These are phyloP conservation scores for Xylaria sp. DNA, from an alignment of 2,329 filamentous ascomycete species.

Conservation along the genomic window DNA sequence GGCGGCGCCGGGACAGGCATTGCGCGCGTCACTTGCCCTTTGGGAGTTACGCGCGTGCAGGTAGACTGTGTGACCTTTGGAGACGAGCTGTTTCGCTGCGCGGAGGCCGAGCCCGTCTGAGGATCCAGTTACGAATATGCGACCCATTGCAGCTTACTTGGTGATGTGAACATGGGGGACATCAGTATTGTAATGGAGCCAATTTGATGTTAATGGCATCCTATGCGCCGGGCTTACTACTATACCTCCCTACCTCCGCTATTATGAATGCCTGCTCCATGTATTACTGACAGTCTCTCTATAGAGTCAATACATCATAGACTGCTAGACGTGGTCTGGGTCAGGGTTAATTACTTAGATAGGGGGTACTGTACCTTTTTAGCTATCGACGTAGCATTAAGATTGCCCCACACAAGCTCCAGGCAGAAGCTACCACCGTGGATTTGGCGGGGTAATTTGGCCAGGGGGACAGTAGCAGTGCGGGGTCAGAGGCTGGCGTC, in stretches of 20 bases:
- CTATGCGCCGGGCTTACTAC: too few species aligned
- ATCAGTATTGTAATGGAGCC: too few species aligned
- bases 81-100: slow-evolving; percentile 55
- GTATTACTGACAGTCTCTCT: too few species aligned
- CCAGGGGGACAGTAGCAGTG: too few species aligned
- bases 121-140: slow-evolving; percentile 57
- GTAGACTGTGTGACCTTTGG: slow-evolving; percentile 60
- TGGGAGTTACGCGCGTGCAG: slow-evolving; percentile 61
- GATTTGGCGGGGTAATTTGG: background rate
- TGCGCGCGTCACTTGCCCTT: slow-evolving; percentile 54
- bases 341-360: too few species aligned
- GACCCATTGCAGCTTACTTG: slow-evolving; percentile 7
- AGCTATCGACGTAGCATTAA: background rate
- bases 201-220: too few species aligned
- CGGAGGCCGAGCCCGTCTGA: slow-evolving; percentile 61
- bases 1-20: slow-evolving; percentile 56
- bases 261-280: too few species aligned
- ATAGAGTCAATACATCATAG: too few species aligned
- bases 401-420: slow-evolving; percentile 13
- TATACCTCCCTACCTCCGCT: too few species aligned
- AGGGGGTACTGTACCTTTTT: background rate
- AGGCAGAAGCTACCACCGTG: background rate
- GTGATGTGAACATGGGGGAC: too few species aligned
- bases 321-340: too few species aligned
- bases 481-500: slow-evolving; percentile 12